These are phyloP conservation scores for Ballota nigra DNA, from an alignment of 257 asterid genomes.

Conservation along the genomic window DNA sequence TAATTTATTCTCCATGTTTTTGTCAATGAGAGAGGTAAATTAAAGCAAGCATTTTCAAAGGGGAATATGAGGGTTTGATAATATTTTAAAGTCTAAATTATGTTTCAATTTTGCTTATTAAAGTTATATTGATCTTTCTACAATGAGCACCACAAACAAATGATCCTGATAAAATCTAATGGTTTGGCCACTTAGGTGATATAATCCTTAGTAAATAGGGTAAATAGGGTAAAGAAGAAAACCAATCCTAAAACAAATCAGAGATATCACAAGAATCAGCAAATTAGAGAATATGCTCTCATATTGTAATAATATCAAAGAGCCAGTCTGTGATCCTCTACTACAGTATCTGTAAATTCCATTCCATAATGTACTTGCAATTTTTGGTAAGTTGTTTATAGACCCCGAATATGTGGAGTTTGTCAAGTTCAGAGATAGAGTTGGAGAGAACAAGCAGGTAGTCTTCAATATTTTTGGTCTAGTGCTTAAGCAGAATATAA, in stretches of 20 bases:
- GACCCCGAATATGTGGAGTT: constrained; percentile 99
- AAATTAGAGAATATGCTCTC: neutral
- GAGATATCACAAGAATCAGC: neutral
- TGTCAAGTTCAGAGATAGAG: constrained; percentile 98
- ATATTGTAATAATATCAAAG: neutral
- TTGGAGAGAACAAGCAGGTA: constrained; percentile 94
- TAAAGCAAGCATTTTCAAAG: neutral
- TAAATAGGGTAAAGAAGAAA: neutral
- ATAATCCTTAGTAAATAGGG: neutral
- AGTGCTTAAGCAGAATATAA: neutral
- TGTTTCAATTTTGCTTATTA: neutral
- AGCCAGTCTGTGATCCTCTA: neutral
- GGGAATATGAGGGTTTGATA: neutral
- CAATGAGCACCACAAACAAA: neutral
- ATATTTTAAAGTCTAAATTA: neutral
- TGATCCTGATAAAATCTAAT: neutral
- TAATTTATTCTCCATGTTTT: neutral
- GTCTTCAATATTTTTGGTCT: too few relatives aligned
- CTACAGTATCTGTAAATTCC: too few relatives aligned
- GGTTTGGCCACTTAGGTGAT: neutral
- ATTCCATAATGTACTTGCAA: too few relatives aligned
- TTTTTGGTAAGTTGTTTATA: neutral
- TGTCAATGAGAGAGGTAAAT: neutral
- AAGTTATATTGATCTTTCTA: neutral
- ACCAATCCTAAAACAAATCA: neutral